Evolutionary conservation across 2,329 filamentous ascomycete species (phyloP), one percentile per base, ranked within the genome.

Genomic region (Neonectria magnoliae): DNA sequence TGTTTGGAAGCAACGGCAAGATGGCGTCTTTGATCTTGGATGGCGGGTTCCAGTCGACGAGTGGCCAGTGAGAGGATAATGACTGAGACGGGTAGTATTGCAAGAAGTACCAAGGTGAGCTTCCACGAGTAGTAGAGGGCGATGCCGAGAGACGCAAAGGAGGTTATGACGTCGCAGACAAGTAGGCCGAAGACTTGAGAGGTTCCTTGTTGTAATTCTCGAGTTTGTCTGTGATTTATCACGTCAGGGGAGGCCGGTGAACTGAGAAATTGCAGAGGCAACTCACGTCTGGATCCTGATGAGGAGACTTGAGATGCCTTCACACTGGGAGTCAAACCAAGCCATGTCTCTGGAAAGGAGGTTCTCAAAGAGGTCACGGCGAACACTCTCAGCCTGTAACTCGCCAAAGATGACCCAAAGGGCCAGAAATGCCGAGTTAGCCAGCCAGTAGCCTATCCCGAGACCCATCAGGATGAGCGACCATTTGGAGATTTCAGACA

Each of bases 81-180:
- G 2, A 87, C 82, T 5, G 92, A 89, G 1, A 95, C 66, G 0
- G 95, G 93, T 0, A 94, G 82, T 0, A 89, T 91, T 0, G 91
- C 87, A 3, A 97, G 81, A 11, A 95, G 90, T 3, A 97, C 89
- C 0, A 97, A 81, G 0, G 94, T 94, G 16, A 98, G 83, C 66
- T 90, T 90, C 93, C 93, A 98, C 0, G 93, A 96, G 71, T 88
- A 91, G 75, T 88, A 91, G 31, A 98, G 85, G 0, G 94, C 93
- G 1, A 98, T 82, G 1, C 81, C 82, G 1, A 97, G 79, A 9
- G 91, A 91, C 5, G 88, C 87, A 5, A 90, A 33, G 0, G 89
- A 85, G 3, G 90, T 88, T n/a, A 91, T 82, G 0, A 87, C 70
- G 65, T 92, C 89, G 64, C 89, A 86, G 8, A 92, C 73, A 1